Evolutionary conservation across 106 monocot species (phyloP), one percentile per base, ranked within the genome.

Genomic region (Amphibolis antarctica): DNA sequence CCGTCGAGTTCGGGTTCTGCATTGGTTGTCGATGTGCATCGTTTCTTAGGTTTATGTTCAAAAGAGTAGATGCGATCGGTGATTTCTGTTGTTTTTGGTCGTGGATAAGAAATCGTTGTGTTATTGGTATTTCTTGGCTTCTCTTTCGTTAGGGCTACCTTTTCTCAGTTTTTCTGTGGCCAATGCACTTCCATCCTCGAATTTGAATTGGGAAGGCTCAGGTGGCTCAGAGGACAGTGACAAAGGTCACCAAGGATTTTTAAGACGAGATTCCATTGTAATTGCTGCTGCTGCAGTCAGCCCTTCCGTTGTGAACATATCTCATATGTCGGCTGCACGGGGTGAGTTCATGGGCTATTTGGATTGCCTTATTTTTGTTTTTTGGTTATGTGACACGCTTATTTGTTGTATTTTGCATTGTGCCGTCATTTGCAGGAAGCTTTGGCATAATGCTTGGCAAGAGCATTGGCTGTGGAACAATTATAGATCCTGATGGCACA

Each of bases 401-500:
- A 12, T n/a, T n/a, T 57, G n/a, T 14, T 29, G 12, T 29, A 28
- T 57, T 28, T 57, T 11, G 49, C 17, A 15, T 14, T 36, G 36
- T 36, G 36, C 7, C 7, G 17, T 10, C 14, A 7, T 62, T 5
- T 66, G 24, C 53, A 92, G 87, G 84, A 23, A 69, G 70, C 51
- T 47, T 68, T 66, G 87, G 84, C 0, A 17, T 82, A 49, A 73
- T 71, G 51, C 44, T 81, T 59, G 86, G 70, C 12, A 89, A 76
- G 76, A 82, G 86, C 49, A 82, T 89, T 55, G 94, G 94, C 7
- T 96, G 86, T 21, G 89, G 94, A 55, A 89, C 89, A 3, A 89
- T 96, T 29, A 86, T 96, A 51, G 89, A 96, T 69, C 84, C 86
- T 6, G 84, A 96, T 69, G 94, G 94, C 14, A 96, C 89, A 7